A percentile compares a stretch with the other conserved stretches of the same genome.
Conservation (phyloP, 805 yeast species). For the Saccharomyces paradoxus region DNA sequence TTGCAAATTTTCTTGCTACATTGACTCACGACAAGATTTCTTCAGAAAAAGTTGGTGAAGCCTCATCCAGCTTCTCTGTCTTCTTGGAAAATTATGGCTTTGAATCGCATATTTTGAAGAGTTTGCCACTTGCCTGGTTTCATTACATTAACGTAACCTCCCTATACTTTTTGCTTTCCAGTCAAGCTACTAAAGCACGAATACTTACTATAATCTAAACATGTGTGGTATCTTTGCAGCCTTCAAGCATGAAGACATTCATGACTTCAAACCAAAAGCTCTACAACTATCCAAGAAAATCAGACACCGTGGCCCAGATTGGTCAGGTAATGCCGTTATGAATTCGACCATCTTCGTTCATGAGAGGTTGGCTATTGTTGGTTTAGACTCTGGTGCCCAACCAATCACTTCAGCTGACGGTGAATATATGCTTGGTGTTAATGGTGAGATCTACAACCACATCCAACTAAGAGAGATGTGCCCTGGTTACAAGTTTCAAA, state of each 20-base stretch:
- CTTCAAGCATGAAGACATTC: conserved; percentile 66
- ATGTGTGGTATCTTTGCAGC: conserved; percentile 98
- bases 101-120: not conserved
- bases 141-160: not conserved
- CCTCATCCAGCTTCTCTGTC: not conserved
- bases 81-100: not conserved
- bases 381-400: conserved; percentile 93
- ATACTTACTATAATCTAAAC: conserved; percentile 3
- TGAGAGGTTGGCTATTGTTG: conserved; percentile 94
- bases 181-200: not conserved
- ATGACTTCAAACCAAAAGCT: conserved; percentile 74
- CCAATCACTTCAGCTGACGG: conserved; percentile 78
- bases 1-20: not conserved
- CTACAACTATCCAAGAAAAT: conserved; percentile 79
- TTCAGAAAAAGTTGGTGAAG: not conserved
- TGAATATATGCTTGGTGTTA: conserved; percentile 65
- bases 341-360: conserved; percentile 78
- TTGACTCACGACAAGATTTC: not conserved
- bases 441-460: conserved; percentile 96
- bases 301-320: conserved; percentile 97
- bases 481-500: conserved; percentile 62
- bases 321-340: conserved; percentile 80
- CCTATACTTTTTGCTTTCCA: not conserved
- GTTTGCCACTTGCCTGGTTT: not conserved
- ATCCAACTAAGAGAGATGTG: conserved; percentile 70